A percentile compares a stretch with the other conserved stretches of the same genome.
Conservation (phyloP, 208 protist species). For the Crithidia mellificae region DNA sequence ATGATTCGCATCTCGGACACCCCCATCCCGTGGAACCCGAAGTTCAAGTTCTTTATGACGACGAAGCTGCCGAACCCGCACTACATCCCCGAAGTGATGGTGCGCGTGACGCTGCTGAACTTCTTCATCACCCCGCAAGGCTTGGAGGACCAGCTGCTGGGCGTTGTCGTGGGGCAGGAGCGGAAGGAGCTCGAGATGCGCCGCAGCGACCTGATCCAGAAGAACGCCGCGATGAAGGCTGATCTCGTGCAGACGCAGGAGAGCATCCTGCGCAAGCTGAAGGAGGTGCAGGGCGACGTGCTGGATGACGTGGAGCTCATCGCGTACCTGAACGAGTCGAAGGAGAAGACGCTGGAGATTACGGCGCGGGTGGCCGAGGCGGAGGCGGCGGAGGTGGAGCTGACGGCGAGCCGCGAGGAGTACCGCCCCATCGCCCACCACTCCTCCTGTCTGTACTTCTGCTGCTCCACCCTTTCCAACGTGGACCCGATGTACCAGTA, state of each 20-base stretch:
- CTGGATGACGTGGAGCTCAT: conserved; percentile 98
- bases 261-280: conserved; percentile 96
- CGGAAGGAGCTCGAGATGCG: conserved; percentile 96
- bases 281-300: conserved; percentile 95
- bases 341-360: conserved; percentile 94
- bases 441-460: conserved; percentile 97
- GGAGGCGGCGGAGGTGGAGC: conserved; percentile 95
- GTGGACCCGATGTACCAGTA: conserved; percentile 98
- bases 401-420: conserved; percentile 95
- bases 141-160: conserved; percentile 98
- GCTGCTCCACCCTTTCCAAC: conserved; percentile 94
- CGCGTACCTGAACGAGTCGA: conserved; percentile 94
- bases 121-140: conserved; percentile 98
- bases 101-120: conserved; percentile 98
- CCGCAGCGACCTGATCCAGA: conserved; percentile 94
- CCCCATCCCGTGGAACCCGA: conserved; percentile 94
- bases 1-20: conserved; percentile 98
- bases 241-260: conserved; percentile 96
- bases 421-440: conserved; percentile 96
- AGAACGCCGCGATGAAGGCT: conserved; percentile 96
- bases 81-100: conserved; percentile 96
- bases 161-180: conserved; percentile 96
- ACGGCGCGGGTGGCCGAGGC: conserved; percentile 93
- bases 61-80: conserved; percentile 98
- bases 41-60: conserved; percentile 99